Evolutionary conservation across 345 rosid genomes (phyloP), one percentile per base, ranked within the genome.

Genomic region (Turnera subulata): DNA sequence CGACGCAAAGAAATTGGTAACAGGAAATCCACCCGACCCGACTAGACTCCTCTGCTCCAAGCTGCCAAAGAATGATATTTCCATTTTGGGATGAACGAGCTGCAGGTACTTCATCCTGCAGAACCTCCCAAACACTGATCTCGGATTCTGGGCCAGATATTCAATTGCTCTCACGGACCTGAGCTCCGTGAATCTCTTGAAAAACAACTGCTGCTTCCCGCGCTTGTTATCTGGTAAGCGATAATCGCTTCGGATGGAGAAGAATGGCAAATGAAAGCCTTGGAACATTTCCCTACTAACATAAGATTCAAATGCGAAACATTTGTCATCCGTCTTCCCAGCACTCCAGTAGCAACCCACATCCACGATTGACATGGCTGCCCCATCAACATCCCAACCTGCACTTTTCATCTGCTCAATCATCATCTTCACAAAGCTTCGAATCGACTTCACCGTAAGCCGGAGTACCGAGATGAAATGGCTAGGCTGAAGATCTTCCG

Each of bases 11-110:
- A 89, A 87, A 0, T 24, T 50, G 1, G 82, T 75, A 50, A 79
- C 88, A 0, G 97, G 96, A 12, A 89, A 89, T 44, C 63, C 71
- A 11, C 84, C 74, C 0, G 83, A 73, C 6, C 63, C 61, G 29
- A 85, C 60, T 3, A 70, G 77, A 71, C 72, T 76, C 55, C 99
- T 72, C 2, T 65, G 65, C 39, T 58, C 76, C n/a, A 75, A 47
- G 70, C 83, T 75, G 52, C 97, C 91, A 19, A 80, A 82, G 57
- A 86, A 85, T 0, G 89, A 80, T 2, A 73, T 42, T 62, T 93
- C 99, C 96, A 89, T 87, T 62, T 77, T 73, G 11, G 96, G 88
- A 64, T 85, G 96, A 12, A 93, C 46, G 18, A 93, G 74, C 65
- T 79, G 74, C 70, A 84, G 47, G 74, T 93, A 93, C 83, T 84